phyloP scores from a whole-genome alignment of 2,329 filamentous ascomycete species.

The Ophiosphaerella herpotricha region DNA sequence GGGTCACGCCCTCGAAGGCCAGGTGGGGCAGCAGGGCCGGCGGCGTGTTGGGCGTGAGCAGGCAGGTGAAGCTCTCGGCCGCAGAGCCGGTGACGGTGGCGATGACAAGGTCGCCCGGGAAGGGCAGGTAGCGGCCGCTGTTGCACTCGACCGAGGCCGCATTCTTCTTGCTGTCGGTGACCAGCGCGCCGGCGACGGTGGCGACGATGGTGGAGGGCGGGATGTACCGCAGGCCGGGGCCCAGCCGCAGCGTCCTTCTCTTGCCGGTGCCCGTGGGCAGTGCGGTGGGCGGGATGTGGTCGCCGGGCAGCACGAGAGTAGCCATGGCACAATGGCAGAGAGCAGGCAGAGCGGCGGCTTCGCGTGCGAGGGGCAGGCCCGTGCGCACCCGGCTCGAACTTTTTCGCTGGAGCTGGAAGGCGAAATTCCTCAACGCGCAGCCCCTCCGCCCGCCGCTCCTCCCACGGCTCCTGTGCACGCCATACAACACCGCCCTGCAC shows the following conservation, averaged over 20 bases:
- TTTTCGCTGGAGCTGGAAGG: constrained; percentile 17
- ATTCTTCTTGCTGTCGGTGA: constrained; percentile 73
- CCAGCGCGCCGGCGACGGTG: constrained; percentile 69
- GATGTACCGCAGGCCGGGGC: constrained; percentile 81
- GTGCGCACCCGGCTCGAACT: constrained; percentile 8
- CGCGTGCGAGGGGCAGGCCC: constrained; percentile 11
- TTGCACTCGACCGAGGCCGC: constrained; percentile 77
- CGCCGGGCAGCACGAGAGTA: constrained; percentile 79
- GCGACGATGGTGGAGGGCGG: constrained; percentile 75
- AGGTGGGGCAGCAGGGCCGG: constrained; percentile 78
- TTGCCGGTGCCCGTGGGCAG: constrained; percentile 70
- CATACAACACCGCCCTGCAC: too few relatives aligned
- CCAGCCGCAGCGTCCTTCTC: constrained; percentile 73
- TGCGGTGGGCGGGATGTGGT: constrained; percentile 67
- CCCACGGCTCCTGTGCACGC: too few relatives aligned
- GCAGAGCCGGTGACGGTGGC: constrained; percentile 79
- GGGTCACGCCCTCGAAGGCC: constrained; percentile 89
- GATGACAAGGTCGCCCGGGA: constrained; percentile 83
- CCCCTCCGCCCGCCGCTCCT: too few relatives aligned
- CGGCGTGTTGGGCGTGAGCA: constrained; percentile 67
- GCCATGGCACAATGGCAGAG: constrained; percentile 50
- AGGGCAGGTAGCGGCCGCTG: constrained; percentile 77
- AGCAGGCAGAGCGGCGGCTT: neutral
- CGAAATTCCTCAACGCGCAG: too few relatives aligned
- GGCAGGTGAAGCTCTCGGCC: constrained; percentile 78